phyloP scores from a whole-genome alignment of 805 yeast genomes.

The Saccharomycopsis sp. region DNA sequence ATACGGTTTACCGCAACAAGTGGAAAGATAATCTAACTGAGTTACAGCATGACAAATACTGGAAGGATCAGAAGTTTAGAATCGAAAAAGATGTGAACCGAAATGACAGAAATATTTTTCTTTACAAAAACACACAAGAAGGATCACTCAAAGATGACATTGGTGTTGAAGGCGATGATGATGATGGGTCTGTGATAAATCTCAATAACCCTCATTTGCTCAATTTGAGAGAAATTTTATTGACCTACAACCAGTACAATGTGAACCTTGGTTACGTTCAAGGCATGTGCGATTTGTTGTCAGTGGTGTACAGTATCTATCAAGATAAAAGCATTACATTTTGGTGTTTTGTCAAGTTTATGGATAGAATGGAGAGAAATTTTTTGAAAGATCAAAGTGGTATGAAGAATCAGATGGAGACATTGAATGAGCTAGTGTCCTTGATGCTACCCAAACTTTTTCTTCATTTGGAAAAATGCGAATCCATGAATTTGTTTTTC shows the following conservation, averaged over 20 bases:
- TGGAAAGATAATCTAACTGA: constrained; percentile 60
- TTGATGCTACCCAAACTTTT: constrained; percentile 82
- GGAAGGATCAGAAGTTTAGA: constrained; percentile 83
- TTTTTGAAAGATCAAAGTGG: constrained; percentile 89
- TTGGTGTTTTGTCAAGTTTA: constrained; percentile 80
- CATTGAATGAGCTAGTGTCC: constrained; percentile 77
- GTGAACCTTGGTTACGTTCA: constrained; percentile 87
- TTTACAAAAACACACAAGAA: constrained; percentile 44
- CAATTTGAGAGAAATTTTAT: constrained; percentile 63
- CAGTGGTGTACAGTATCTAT: constrained; percentile 64
- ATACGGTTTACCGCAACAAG: constrained; percentile 49
- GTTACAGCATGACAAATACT: constrained; percentile 50
- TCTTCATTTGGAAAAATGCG: constrained; percentile 77
- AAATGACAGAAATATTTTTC: constrained; percentile 70
- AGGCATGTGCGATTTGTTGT: constrained; percentile 91
- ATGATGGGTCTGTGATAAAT: constrained; percentile 37
- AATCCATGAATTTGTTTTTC: constrained; percentile 83
- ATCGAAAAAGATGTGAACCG: constrained; percentile 91
- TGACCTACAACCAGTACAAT: constrained; percentile 82
- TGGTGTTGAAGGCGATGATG: constrained; percentile 29
- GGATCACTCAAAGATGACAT: constrained; percentile 27
- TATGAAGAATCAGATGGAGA: constrained; percentile 78
- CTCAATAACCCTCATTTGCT: constrained; percentile 71
- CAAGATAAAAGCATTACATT: constrained; percentile 74
- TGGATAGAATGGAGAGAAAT: constrained; percentile 94